Evolutionary conservation across 108 stramenopile species (phyloP).

Genomic region (Conticribra guillardii): DNA sequence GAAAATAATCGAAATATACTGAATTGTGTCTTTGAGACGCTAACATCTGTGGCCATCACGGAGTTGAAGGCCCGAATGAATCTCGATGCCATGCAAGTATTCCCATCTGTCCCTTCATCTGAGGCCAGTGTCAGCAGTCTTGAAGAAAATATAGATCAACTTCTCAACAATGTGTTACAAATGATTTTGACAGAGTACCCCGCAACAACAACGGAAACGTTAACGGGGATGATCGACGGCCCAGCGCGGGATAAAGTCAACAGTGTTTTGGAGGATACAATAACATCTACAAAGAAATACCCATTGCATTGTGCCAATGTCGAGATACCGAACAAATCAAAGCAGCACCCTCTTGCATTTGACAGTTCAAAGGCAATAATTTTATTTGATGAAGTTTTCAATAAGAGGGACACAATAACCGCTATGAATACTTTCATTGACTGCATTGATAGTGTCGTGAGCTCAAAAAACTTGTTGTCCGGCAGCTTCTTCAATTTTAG

Average conservation of each 20-base stretch:
- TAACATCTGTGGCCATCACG: slow-evolving; percentile 30
- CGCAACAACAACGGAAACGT: slow-evolving; percentile 46
- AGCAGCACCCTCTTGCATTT: slow-evolving; percentile 28
- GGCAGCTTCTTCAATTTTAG: slow-evolving; percentile 32
- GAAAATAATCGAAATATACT: slow-evolving; percentile 36
- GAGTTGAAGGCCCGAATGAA: slow-evolving; percentile 36
- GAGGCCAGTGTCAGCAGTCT: slow-evolving; percentile 18
- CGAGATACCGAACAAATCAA: slow-evolving; percentile 34
- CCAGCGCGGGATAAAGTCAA: slow-evolving; percentile 44
- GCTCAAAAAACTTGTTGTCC: slow-evolving; percentile 18
- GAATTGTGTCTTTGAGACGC: slow-evolving; percentile 40
- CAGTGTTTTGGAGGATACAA: slow-evolving; percentile 28
- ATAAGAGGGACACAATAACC: slow-evolving; percentile 23
- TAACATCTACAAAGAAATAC: slow-evolving; percentile 37
- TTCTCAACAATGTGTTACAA: slow-evolving; percentile 57
- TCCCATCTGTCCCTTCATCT: slow-evolving; percentile 14
- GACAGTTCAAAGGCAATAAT: slow-evolving; percentile 37
- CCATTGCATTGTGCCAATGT: slow-evolving; percentile 48
- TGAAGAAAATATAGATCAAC: slow-evolving; percentile 61
- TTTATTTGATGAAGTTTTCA: slow-evolving; percentile 53
- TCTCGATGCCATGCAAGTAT: slow-evolving; percentile 25
- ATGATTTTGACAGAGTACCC: slow-evolving; percentile 61
- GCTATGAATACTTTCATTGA: slow-evolving; percentile 54
- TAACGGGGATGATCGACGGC: slow-evolving; percentile 45
- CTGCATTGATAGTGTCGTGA: slow-evolving; percentile 37